phyloP scores from a whole-genome alignment of 1,284 basidiomycete genomes.

The Moesziomyces sp. region DNA sequence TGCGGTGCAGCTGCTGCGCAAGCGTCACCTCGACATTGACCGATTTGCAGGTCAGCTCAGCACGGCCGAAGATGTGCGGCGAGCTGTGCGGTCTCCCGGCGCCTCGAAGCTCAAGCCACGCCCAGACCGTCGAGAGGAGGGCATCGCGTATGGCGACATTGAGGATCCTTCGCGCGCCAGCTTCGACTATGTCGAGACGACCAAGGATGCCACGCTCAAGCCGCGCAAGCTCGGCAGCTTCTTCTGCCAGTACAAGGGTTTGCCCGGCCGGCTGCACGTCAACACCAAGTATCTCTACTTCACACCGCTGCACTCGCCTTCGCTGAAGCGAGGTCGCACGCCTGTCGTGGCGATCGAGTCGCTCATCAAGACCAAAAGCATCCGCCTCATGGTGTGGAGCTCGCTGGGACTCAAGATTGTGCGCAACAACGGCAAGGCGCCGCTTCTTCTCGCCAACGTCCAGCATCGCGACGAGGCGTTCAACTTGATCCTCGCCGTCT shows the following conservation, averaged over 20 bases:
- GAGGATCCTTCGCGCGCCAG: slow-evolving; percentile 40
- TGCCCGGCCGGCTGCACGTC: slow-evolving; percentile 63
- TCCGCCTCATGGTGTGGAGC: slow-evolving; percentile 60
- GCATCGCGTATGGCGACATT: slow-evolving; percentile 41
- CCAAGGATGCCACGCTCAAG: slow-evolving; percentile 40
- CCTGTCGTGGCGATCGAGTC: slow-evolving; percentile 56
- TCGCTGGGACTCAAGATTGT: slow-evolving; percentile 60
- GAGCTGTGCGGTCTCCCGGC: slow-evolving; percentile 21
- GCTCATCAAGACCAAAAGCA: slow-evolving; percentile 63
- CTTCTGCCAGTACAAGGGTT: slow-evolving; percentile 65
- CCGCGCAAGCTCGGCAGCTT: slow-evolving; percentile 64
- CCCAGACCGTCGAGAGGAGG: slow-evolving; percentile 41
- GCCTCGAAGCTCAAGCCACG: slow-evolving; percentile 25
- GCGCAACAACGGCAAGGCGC: slow-evolving; percentile 52
- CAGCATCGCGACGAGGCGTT: slow-evolving; percentile 64
- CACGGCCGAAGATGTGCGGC: slow-evolving; percentile 35
- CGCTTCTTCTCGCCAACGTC: slow-evolving; percentile 60
- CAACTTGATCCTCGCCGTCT: slow-evolving; percentile 62
- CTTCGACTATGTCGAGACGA: slow-evolving; percentile 45
- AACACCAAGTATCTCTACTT: slow-evolving; percentile 63
- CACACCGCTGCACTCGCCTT: slow-evolving; percentile 57
- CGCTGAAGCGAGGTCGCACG: slow-evolving; percentile 52
- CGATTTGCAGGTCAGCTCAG: slow-evolving; percentile 21
- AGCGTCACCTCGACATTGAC: slow-evolving; percentile 53
- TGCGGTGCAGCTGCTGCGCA: slow-evolving; percentile 62